Evolutionary conservation across 2,329 filamentous ascomycete species (phyloP).

Genomic region (Rachicladosporium sp.): DNA sequence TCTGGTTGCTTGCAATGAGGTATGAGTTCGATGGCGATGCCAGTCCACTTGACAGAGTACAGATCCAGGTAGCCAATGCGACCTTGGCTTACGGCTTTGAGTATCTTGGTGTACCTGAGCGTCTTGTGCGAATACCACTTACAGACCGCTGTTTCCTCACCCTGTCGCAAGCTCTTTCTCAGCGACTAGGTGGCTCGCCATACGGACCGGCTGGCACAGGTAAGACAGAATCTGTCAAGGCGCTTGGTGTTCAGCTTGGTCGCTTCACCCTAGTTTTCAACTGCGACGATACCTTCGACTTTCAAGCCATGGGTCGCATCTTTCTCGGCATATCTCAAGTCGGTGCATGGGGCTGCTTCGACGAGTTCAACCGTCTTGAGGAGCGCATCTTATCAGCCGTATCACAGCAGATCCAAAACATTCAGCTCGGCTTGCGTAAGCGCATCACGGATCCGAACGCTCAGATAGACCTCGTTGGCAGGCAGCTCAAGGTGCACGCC

Average conservation of each 20-base stretch:
- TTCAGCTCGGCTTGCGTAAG: conserved; percentile 87
- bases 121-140: conserved; percentile 88
- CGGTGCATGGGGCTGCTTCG: conserved; percentile 98
- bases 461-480: conserved; percentile 88
- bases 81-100: conserved; percentile 94
- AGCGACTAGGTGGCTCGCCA: conserved; percentile 88
- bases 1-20: conserved; percentile 95
- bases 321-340: conserved; percentile 99
- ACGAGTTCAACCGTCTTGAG: conserved; percentile 98
- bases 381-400: conserved; percentile 96
- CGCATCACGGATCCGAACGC: conserved; percentile 67
- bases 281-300: conserved; percentile 98
- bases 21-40: conserved; percentile 77
- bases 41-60: conserved; percentile 69
- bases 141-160: conserved; percentile 98
- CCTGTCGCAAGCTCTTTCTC: conserved; percentile 87
- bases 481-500: conserved; percentile 75
- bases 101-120: conserved; percentile 90
- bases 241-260: conserved; percentile 87
- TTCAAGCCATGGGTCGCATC: conserved; percentile 98
- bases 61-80: conserved; percentile 94
- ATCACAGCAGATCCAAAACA: conserved; percentile 98
- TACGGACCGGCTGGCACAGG: conserved; percentile 96
- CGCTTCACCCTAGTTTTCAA: conserved; percentile 98
- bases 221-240: conserved; percentile 98